Conservation (phyloP, 257 asterid genomes). For the Capsicum baccatum region DNA sequence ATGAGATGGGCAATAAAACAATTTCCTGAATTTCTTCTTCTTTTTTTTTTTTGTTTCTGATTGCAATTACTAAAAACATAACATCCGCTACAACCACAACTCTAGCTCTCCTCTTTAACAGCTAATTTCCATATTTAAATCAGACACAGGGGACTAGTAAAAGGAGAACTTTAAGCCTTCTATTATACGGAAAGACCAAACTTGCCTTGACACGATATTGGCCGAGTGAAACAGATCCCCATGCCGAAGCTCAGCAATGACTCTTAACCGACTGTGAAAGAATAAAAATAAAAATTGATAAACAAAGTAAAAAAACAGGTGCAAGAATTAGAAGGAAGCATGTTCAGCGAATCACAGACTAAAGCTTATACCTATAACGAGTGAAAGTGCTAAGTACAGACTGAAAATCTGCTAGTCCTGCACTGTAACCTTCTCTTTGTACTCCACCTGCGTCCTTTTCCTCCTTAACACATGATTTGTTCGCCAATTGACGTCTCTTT, state of each 20-base stretch:
- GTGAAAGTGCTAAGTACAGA: constrained; percentile 82
- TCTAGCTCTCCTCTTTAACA: constrained; percentile 16
- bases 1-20: not conserved
- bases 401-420: constrained; percentile 81
- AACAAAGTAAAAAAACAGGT: constrained; percentile 14
- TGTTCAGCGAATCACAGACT: constrained; percentile 24
- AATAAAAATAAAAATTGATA: constrained; percentile 13
- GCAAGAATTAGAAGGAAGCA: constrained; percentile 33
- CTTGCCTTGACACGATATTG: constrained; percentile 88
- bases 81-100: constrained; percentile 8
- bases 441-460: constrained; percentile 44
- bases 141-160: not conserved
- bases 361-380: constrained; percentile 63
- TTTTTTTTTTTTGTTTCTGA: not conserved
- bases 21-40: not conserved
- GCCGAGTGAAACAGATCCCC: constrained; percentile 83
- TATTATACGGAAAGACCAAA: not conserved
- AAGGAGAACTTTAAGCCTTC: constrained; percentile 11
- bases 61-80: not conserved
- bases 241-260: constrained; percentile 82
- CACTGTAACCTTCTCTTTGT: constrained; percentile 70
- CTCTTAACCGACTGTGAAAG: constrained; percentile 76
- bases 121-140: not conserved
- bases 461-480: constrained; percentile 48
- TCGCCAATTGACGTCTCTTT: constrained; percentile 64